phyloP scores from a whole-genome alignment of 352 stramenopile species.

The Poterioochromonas sp. region DNA sequence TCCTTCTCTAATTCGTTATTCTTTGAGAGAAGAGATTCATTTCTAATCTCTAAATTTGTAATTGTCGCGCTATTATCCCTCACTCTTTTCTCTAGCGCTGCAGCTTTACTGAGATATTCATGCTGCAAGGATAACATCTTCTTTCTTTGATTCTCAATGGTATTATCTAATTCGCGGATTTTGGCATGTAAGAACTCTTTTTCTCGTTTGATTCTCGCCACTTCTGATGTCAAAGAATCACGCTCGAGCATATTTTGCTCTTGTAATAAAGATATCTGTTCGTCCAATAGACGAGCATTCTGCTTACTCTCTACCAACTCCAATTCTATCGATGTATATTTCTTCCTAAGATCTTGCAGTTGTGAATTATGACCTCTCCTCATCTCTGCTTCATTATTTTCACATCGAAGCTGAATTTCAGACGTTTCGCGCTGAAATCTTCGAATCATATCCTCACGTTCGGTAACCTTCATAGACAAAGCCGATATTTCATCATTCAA shows the following conservation, averaged over 20 bases:
- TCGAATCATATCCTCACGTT: neutral
- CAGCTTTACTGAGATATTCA: neutral
- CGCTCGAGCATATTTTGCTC: neutral
- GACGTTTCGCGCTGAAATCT: neutral
- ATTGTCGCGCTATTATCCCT: neutral
- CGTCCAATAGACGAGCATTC: neutral
- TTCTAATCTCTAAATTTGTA: neutral
- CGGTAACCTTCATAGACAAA: neutral
- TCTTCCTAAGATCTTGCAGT: neutral
- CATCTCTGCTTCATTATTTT: neutral
- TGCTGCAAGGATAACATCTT: neutral
- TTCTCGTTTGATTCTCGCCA: neutral
- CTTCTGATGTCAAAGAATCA: neutral
- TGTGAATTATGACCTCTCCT: neutral
- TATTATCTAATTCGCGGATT: neutral
- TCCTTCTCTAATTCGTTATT: neutral
- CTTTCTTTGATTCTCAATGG: neutral
- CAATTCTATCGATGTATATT: neutral
- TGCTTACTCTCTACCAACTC: neutral
- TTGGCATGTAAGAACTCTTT: conserved; percentile 15
- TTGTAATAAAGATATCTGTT: neutral
- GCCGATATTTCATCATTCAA: neutral
- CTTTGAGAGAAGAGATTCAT: neutral
- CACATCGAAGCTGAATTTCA: neutral
- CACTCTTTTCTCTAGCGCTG: neutral